These are phyloP conservation scores for Malania oleifera DNA, from an alignment of 164 flowering plant species.

Conservation along the genomic window DNA sequence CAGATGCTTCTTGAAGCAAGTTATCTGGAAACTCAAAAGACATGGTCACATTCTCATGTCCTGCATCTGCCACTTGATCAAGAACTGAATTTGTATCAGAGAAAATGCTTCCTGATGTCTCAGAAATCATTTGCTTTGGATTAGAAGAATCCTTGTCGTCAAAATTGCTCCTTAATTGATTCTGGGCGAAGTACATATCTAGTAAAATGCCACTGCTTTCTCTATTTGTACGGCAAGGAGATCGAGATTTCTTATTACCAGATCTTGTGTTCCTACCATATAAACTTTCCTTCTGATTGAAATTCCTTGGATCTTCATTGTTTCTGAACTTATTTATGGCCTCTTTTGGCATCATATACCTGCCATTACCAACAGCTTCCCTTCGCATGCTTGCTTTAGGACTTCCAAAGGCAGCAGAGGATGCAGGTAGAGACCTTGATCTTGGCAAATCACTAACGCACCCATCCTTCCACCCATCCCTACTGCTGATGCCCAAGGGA, in stretches of 20 bases:
- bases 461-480: constrained; percentile 78
- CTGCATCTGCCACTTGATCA: constrained; percentile 11
- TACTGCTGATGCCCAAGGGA: constrained; percentile 72
- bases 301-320: constrained; percentile 18
- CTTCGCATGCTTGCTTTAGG: constrained; percentile 20
- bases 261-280: constrained; percentile 24
- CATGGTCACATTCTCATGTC: constrained; percentile 8
- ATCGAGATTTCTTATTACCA: constrained; percentile 21
- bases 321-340: constrained; percentile 18
- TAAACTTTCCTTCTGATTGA: constrained; percentile 18
- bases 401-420: constrained; percentile 27
- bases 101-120: constrained; percentile 1
- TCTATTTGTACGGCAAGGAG: constrained; percentile 10
- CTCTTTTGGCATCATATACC: constrained; percentile 24
- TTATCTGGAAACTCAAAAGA: constrained; percentile 11
- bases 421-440: constrained; percentile 56
- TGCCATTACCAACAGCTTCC: constrained; percentile 27
- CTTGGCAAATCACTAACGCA: constrained; percentile 28
- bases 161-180: constrained; percentile 12
- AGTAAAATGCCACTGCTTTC: constrained; percentile 13
- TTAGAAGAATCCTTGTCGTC: constrained; percentile 21
- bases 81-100: constrained; percentile 12
- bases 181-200: constrained; percentile 16
- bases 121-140: constrained; percentile 13
- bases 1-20: constrained; percentile 11